Percentiles rank a stretch among this genome's conserved stretches.
These are phyloP conservation scores for Pythium apleroticum DNA, from an alignment of 352 stramenopile species.

Conservation along the genomic window DNA sequence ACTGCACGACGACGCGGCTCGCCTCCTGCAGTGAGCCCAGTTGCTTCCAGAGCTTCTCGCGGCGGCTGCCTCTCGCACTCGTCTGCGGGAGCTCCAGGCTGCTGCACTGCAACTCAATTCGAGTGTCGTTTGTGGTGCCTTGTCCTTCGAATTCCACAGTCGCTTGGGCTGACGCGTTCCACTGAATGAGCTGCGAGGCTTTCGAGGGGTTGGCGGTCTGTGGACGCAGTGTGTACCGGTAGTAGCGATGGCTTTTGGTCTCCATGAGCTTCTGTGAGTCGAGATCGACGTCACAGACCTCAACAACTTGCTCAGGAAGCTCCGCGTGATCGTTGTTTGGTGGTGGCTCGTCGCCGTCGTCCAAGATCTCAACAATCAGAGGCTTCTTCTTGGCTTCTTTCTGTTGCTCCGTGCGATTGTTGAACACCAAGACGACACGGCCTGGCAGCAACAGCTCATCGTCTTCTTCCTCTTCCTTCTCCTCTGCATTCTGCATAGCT, in stretches of 20 bases:
- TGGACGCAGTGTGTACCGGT: slow-evolving; percentile 50
- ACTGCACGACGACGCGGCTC: slow-evolving; percentile 71
- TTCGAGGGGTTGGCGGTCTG: not conserved
- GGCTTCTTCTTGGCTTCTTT: slow-evolving; percentile 31
- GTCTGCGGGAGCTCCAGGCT: slow-evolving; percentile 45
- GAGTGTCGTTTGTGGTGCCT: not conserved
- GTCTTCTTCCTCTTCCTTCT: slow-evolving; percentile 11
- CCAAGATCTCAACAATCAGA: slow-evolving; percentile 65
- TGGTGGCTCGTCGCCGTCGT: slow-evolving; percentile 29
- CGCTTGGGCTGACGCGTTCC: slow-evolving; percentile 38
- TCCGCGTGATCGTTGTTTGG: not conserved
- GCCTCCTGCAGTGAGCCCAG: slow-evolving; percentile 67
- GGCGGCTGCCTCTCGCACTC: not conserved
- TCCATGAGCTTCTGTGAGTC: slow-evolving; percentile 51
- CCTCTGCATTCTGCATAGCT: not conserved
- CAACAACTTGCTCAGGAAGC: slow-evolving; percentile 24
- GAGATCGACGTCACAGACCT: slow-evolving; percentile 48
- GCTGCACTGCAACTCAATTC: slow-evolving; percentile 35
- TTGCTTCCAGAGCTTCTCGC: slow-evolving; percentile 67
- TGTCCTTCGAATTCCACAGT: slow-evolving; percentile 35
- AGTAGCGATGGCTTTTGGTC: slow-evolving; percentile 54
- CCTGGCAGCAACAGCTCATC: slow-evolving; percentile 26
- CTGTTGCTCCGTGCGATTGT: slow-evolving; percentile 23
- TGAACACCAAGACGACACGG: slow-evolving; percentile 46
- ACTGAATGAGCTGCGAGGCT: slow-evolving; percentile 24